Evolutionary conservation across 2,329 filamentous ascomycete genomes (phyloP).

Genomic region (Chaetomium sp.): DNA sequence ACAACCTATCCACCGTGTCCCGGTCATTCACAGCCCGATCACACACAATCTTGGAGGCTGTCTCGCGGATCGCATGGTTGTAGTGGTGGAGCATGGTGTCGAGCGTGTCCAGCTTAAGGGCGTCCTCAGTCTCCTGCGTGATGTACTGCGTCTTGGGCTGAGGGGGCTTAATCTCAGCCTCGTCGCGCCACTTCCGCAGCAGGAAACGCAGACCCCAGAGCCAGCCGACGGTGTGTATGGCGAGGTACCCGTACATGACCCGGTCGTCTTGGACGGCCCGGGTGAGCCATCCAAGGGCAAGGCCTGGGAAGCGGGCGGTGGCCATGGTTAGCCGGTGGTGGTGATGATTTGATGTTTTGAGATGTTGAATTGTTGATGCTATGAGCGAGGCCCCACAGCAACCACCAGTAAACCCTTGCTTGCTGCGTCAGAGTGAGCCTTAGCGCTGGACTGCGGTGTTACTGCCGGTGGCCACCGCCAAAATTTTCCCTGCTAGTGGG

Average conservation of each 20-base stretch:
- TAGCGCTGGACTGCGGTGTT: background rate
- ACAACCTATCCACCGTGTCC: conserved; percentile 42
- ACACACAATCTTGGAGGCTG: conserved; percentile 54
- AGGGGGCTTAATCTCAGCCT: conserved; percentile 58
- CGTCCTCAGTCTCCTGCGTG: conserved; percentile 68
- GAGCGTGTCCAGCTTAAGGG: conserved; percentile 59
- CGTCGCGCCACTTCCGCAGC: conserved; percentile 54
- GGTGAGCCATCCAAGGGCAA: conserved; percentile 35
- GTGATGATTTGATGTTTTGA: background rate
- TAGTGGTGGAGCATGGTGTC: conserved; percentile 62
- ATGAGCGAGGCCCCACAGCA: no score
- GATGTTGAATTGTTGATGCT: background rate
- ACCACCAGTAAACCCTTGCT: no score
- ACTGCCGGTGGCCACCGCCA: conserved; percentile 21
- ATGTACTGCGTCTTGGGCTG: conserved; percentile 66
- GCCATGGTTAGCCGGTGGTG: background rate
- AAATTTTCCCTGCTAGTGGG: conserved; percentile 15
- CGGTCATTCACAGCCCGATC: conserved; percentile 54
- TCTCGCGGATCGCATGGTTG: conserved; percentile 66
- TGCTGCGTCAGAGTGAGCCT: no score
- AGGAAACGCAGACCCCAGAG: conserved; percentile 51
- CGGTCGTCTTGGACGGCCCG: conserved; percentile 44
- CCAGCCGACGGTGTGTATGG: conserved; percentile 53
- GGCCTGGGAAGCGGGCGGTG: conserved; percentile 15
- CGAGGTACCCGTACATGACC: conserved; percentile 46